Evolutionary conservation across 352 stramenopile genomes (phyloP).

Genomic region (Pythium rishiriense): DNA sequence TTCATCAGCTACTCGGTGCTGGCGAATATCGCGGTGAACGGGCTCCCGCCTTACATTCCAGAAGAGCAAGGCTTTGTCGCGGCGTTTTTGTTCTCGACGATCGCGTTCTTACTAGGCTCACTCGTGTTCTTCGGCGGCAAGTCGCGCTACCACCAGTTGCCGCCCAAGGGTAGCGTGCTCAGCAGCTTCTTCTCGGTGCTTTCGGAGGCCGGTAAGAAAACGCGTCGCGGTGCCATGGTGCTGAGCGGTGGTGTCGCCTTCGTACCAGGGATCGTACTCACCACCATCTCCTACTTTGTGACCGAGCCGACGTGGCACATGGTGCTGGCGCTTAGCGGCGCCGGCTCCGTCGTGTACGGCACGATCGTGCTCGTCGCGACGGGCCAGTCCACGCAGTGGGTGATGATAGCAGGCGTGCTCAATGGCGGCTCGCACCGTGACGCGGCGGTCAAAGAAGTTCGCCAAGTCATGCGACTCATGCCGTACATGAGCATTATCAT

Average conservation of each 20-base stretch:
- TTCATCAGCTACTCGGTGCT: constrained; percentile 91
- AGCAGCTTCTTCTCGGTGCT: constrained; percentile 73
- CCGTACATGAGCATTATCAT: constrained; percentile 85
- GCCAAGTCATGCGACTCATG: constrained; percentile 72
- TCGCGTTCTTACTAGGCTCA: constrained; percentile 79
- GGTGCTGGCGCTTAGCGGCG: constrained; percentile 52
- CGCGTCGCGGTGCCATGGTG: constrained; percentile 45
- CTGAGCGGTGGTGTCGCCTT: constrained; percentile 77
- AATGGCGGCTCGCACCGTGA: constrained; percentile 61
- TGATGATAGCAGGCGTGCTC: constrained; percentile 36
- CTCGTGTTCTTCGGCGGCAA: constrained; percentile 79
- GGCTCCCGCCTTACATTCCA: constrained; percentile 79
- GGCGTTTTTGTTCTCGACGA: constrained; percentile 84
- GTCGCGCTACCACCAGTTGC: constrained; percentile 59
- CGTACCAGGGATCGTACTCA: constrained; percentile 71
- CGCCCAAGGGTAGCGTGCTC: constrained; percentile 77
- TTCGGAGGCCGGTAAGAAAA: constrained; percentile 54
- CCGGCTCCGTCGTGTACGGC: constrained; percentile 61
- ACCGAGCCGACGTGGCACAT: constrained; percentile 58
- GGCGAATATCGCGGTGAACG: constrained; percentile 90
- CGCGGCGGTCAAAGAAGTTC: constrained; percentile 66
- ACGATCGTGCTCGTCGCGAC: constrained; percentile 68
- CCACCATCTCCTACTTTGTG: constrained; percentile 83
- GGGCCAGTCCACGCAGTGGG: constrained; percentile 60
- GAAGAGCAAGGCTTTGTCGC: constrained; percentile 86